These are phyloP conservation scores for Coemansia sp. DNA, from an alignment of 192 early-diverging fungal genomes.

Conservation along the genomic window DNA sequence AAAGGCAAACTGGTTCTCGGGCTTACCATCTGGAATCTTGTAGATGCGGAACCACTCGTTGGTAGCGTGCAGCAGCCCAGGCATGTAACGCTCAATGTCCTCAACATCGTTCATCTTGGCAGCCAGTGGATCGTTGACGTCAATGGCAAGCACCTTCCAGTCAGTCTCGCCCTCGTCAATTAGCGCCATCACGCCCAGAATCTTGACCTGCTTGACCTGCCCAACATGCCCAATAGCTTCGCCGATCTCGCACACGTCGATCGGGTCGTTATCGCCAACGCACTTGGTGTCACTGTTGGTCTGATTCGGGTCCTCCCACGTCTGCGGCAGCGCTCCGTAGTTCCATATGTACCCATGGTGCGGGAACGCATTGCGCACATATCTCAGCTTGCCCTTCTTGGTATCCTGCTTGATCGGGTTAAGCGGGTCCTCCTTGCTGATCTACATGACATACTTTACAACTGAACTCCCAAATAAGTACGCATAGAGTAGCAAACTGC, in stretches of 20 bases:
- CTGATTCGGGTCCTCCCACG: conserved; percentile 97
- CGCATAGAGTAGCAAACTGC: background rate
- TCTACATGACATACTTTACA: conserved; percentile 42
- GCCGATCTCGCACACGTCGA: conserved; percentile 98
- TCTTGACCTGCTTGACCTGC: conserved; percentile 99
- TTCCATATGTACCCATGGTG: conserved; percentile 99
- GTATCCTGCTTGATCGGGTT: conserved; percentile 99
- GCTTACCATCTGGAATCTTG: conserved; percentile 99
- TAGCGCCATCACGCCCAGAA: conserved; percentile 97
- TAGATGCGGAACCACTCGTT: conserved; percentile 99
- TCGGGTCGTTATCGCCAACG: conserved; percentile 94
- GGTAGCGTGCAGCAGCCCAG: conserved; percentile 92
- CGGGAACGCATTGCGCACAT: conserved; percentile 98
- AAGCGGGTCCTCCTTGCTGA: conserved; percentile 92
- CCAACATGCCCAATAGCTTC: conserved; percentile 88
- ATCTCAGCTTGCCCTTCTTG: conserved; percentile 99
- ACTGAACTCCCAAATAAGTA: no score
- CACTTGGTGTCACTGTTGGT: conserved; percentile 92
- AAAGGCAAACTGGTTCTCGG: conserved; percentile 99
- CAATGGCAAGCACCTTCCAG: conserved; percentile 99
- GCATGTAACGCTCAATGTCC: conserved; percentile 97
- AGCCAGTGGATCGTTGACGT: conserved; percentile 96
- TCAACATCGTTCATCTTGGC: conserved; percentile 97
- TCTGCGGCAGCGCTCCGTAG: conserved; percentile 99
- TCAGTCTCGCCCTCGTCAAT: conserved; percentile 99